Base-by-base conservation (phyloP, 768 basidiomycete species). In the Tephrocybe sp. region DNA sequence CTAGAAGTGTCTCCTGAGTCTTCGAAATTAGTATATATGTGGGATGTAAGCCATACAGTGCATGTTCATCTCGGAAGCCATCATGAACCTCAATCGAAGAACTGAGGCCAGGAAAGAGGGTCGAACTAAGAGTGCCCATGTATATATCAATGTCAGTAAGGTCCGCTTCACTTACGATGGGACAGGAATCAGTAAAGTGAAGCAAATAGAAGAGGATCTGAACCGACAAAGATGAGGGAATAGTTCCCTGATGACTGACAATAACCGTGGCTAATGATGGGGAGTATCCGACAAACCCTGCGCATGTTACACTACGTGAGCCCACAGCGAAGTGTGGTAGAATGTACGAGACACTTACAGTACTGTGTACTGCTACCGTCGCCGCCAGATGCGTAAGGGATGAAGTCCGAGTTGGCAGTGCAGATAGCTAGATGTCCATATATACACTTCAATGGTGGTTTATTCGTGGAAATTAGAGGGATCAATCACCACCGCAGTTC, bases 361-460 rank as follows among this genome's bases (percentile, higher is more conserved):
- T 64, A 77, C 58, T 78, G 76, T 9, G 67, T 57, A 5, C 49
- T 48, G 19, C 44, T 45, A 1, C 76, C 79, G 51, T 80, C 71
- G 6, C 79, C 79, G 0, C 81, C 79, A 8, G 78, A 73, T 8
- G 74, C 77, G 10, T 74, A 62, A 9, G 79, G 77, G 9, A 68
- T 55, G 61, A 82, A 82, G 5, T 56, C 63, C 1, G 78, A 64
- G 49, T 77, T 80, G 6, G 74, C 73, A 13, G 66, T 55, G 53
- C 79, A 82, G 43, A 73, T 74, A 0, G 62, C 79, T 79, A 23
- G n/a, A 31, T 31, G n/a, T n/a, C n/a, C n/a, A 11, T 45, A 11
- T 39, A 39, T 49, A 16, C 11, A 10, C 39, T 30, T 3, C n/a
- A n/a, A n/a, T 26, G 26, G 26, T 2, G 10, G 6, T n/a, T 19